Evolutionary conservation across 176 grass and related monocot species (phyloP).

Genomic region (Typha latifolia): DNA sequence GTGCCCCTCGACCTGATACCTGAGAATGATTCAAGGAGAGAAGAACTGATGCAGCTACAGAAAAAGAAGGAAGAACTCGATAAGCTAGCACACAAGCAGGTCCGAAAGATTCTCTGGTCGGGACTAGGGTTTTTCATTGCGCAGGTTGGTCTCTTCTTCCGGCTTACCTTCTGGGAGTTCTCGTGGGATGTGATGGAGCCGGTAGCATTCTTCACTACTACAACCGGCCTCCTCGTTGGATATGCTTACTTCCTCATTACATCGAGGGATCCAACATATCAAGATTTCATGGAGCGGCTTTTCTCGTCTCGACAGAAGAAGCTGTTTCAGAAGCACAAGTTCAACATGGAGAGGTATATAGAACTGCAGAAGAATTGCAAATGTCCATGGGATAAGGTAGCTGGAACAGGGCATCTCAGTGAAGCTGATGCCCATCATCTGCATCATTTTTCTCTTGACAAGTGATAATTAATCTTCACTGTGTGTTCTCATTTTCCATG

Average conservation of each 20-base stretch:
- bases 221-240: conserved; percentile 58
- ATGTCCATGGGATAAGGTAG: conserved; percentile 52
- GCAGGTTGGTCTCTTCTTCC: conserved; percentile 79
- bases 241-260: conserved; percentile 94
- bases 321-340: conserved; percentile 59
- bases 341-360: conserved; percentile 63
- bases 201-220: conserved; percentile 82
- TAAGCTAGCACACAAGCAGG: conserved; percentile 80
- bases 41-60: conserved; percentile 69
- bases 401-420: conserved; percentile 15
- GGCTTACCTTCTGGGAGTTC: conserved; percentile 99
- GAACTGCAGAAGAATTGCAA: conserved; percentile 82
- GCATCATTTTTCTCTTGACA: conserved; percentile 42
- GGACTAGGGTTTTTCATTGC: conserved; percentile 65
- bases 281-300: conserved; percentile 88
- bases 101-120: conserved; percentile 74
- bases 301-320: conserved; percentile 70
- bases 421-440: conserved; percentile 37
- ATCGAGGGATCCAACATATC: conserved; percentile 83
- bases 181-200: conserved; percentile 99
- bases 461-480: conserved; percentile 25
- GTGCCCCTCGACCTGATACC: conserved; percentile 60
- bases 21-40: conserved; percentile 68
- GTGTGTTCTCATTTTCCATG: neutral
- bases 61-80: conserved; percentile 72